phyloP scores from a whole-genome alignment of 2,329 filamentous ascomycete genomes.

The Trichoderma sp. region DNA sequence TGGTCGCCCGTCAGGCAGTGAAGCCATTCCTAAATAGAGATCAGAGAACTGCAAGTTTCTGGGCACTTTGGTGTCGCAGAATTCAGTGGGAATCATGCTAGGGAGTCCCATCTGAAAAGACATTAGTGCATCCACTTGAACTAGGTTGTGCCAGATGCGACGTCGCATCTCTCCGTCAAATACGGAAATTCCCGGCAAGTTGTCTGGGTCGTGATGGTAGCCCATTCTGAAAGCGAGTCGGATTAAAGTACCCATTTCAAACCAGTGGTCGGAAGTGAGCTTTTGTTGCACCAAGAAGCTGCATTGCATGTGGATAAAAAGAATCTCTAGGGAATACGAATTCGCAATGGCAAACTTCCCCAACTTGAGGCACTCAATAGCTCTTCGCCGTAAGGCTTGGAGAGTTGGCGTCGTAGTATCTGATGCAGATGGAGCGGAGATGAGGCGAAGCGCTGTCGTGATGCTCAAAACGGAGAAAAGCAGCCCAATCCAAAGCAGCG shows the following conservation, averaged over 20 bases:
- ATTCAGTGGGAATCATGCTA: slow-evolving; percentile 14
- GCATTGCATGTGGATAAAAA: slow-evolving; percentile 2
- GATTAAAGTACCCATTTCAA: slow-evolving; percentile 12
- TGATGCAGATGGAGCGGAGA: neutral
- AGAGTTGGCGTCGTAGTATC: neutral
- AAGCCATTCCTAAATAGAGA: neutral
- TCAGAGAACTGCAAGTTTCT: slow-evolving; percentile 11
- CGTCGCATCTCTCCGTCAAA: slow-evolving; percentile 19
- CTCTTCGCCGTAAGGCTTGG: neutral
- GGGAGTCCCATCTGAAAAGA: slow-evolving; percentile 16
- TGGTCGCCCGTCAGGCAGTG: neutral
- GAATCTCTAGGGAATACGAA: neutral
- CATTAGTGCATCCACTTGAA: slow-evolving; percentile 12
- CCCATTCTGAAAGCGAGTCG: slow-evolving; percentile 16
- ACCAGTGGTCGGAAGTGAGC: slow-evolving; percentile 11
- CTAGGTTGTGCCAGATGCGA: slow-evolving; percentile 8
- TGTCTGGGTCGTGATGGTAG: slow-evolving; percentile 5
- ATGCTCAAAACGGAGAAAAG: slow-evolving; percentile 2
- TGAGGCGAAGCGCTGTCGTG: neutral
- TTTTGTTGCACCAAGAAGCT: neutral
- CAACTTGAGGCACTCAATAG: neutral
- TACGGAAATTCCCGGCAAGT: neutral
- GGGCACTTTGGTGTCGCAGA: slow-evolving; percentile 16
- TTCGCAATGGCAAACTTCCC: slow-evolving; percentile 1
- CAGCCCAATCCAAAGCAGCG: slow-evolving; percentile 6